A percentile compares a stretch with the other conserved stretches of the same genome.
phyloP scores from a whole-genome alignment of 805 yeast species.

The Phaffomyces thermotolerans region DNA sequence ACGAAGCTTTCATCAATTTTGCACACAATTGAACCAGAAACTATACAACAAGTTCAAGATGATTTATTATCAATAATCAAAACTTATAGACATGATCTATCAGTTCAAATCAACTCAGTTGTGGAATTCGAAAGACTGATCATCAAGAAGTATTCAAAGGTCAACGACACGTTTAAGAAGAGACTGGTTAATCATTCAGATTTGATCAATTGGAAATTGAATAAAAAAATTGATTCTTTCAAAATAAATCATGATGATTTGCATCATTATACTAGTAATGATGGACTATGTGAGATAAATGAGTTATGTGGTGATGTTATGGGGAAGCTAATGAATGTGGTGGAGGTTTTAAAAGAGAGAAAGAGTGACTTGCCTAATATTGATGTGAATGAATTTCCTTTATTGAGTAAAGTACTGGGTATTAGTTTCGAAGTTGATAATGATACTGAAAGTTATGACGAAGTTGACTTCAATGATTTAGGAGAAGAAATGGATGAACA shows the following conservation, averaged over 20 bases:
- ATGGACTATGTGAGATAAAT: constrained; percentile 4
- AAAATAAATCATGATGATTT: constrained; percentile 6
- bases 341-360: constrained; percentile 3
- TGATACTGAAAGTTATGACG: constrained; percentile 2
- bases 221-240: constrained; percentile 11
- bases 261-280: background rate
- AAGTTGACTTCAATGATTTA: background rate
- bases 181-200: constrained; percentile 3
- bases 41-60: constrained; percentile 1
- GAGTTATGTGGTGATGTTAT: constrained; percentile 8
- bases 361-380: constrained; percentile 3
- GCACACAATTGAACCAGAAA: constrained; percentile 2
- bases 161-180: constrained; percentile 5
- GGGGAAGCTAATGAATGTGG: constrained; percentile 15
- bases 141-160: background rate
- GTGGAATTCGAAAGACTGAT: background rate
- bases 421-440: background rate
- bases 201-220: constrained; percentile 4
- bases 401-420: constrained; percentile 2
- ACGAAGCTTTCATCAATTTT: constrained; percentile 10
- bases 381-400: constrained; percentile 3
- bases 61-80: constrained; percentile 3
- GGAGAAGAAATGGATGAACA: background rate
- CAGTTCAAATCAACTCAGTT: background rate
- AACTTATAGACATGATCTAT: constrained; percentile 1